Evolutionary conservation across 2,329 filamentous ascomycete species (phyloP), one percentile per base, ranked within the genome.

Genomic region (Ascochyta pisi): DNA sequence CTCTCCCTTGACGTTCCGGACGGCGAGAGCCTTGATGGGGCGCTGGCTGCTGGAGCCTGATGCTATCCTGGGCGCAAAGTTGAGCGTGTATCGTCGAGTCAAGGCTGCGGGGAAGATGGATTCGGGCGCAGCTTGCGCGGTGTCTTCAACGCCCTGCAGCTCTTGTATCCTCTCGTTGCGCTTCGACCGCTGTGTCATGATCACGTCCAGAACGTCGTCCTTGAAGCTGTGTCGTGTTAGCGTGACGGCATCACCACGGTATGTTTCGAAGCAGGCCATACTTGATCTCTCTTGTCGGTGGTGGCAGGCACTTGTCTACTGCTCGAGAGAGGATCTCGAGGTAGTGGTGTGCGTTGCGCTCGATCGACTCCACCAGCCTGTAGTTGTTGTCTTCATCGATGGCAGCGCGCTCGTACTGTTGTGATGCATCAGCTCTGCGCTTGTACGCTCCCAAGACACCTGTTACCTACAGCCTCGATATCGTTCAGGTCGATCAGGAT

Each of bases 201-300:
- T 89, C 27, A 99, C 91, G 77, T 99, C 95, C 39, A 99, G 84
- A 9, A 98, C 93, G 77, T 99, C 95, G 71, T 97, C 93, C 76
- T 98, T 98, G 83, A 96, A 98, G 65, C 89, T 92, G 64, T 33
- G 13, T n/a, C 19, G 52, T 63, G 62, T 78, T 66, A 73, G 62
- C 29, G n/a, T 16, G 43, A 10, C 33, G 9, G 29, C 41, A 22
- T 6, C 9, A 4, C 4, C 19, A 19, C 19, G 19, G 19, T 19
- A 19, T 19, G 19, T 19, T 19, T 19, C 19, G 49, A 19, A 16
- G 33, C 43, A 6, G 13, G 22, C 71, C 86, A 66, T 83, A 92
- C 85, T 85, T 93, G 64, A 94, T 84, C 63, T 96, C 92, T 49
- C 82, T 83, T 13, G 86, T 89, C 37, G 93, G 89, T 60, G 84